Conservation (phyloP, 148 eudicot genomes). For the Arbutus unedo region DNA sequence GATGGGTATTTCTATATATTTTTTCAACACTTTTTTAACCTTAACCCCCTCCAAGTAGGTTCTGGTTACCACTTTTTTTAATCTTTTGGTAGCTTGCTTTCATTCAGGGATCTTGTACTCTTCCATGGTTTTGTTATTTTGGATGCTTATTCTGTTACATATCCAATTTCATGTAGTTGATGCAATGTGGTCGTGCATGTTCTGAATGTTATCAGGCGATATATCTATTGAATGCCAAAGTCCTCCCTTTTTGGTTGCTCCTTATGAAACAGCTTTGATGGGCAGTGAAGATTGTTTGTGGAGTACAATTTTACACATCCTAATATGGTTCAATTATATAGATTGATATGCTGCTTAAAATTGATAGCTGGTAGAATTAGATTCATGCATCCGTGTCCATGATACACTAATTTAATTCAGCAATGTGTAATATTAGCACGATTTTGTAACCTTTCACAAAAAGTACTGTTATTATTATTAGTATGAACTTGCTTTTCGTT, state of each 20-base stretch:
- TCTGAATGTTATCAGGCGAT: background rate
- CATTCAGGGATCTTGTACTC: background rate
- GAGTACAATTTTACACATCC: background rate
- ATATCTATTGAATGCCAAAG: background rate
- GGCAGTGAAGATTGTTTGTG: background rate
- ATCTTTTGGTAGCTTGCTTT: background rate
- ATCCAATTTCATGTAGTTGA: background rate
- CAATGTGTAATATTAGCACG: background rate
- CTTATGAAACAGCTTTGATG: background rate
- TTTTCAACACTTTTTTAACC: too few species aligned
- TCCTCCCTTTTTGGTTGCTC: background rate
- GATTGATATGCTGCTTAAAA: background rate
- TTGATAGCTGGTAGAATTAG: background rate
- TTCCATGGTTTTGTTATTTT: background rate
- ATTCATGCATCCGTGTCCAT: background rate
- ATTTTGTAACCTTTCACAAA: background rate
- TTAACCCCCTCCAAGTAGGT: background rate
- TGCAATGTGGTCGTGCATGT: background rate
- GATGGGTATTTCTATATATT: background rate
- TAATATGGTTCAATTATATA: background rate
- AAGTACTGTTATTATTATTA: background rate
- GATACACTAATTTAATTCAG: background rate
- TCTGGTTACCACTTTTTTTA: background rate
- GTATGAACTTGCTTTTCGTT: slow-evolving; percentile 9
- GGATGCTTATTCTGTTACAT: background rate